Conservation (phyloP, 73 alveolate species). For the Stentor coeruleus region DNA sequence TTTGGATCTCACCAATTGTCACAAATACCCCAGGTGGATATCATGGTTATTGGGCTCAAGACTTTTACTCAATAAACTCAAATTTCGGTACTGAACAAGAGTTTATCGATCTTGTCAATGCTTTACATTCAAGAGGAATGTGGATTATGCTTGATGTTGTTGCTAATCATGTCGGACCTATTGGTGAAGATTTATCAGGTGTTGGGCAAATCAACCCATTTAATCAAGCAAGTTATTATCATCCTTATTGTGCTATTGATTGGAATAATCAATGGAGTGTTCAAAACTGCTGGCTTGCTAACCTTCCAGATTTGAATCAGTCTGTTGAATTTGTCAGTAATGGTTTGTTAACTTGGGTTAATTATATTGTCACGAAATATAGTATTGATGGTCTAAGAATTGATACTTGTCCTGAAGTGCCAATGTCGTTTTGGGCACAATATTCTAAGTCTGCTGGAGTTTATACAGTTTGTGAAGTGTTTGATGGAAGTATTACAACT, state of each 20-base stretch:
- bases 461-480: constrained; percentile 81
- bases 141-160: constrained; percentile 95
- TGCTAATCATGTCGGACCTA: constrained; percentile 86
- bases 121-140: constrained; percentile 76
- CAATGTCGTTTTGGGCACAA: constrained; percentile 87
- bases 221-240: constrained; percentile 76
- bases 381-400: constrained; percentile 91
- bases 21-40: constrained; percentile 69
- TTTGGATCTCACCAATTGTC: constrained; percentile 91
- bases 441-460: constrained; percentile 76
- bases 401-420: constrained; percentile 83
- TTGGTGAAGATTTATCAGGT: constrained; percentile 49
- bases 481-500: constrained; percentile 52
- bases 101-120: constrained; percentile 59
- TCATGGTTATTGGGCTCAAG: constrained; percentile 88
- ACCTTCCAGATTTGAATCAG: constrained; percentile 84
- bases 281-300: constrained; percentile 84
- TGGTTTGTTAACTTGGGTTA: constrained; percentile 68
- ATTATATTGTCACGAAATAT: constrained; percentile 48
- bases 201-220: constrained; percentile 79
- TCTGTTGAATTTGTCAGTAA: constrained; percentile 66
- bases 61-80: constrained; percentile 63
- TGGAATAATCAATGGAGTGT: constrained; percentile 48
- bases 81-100: constrained; percentile 80
- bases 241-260: constrained; percentile 66